Evolutionary conservation across 768 basidiomycete genomes (phyloP).

Genomic region (Naganishia randhawae): DNA sequence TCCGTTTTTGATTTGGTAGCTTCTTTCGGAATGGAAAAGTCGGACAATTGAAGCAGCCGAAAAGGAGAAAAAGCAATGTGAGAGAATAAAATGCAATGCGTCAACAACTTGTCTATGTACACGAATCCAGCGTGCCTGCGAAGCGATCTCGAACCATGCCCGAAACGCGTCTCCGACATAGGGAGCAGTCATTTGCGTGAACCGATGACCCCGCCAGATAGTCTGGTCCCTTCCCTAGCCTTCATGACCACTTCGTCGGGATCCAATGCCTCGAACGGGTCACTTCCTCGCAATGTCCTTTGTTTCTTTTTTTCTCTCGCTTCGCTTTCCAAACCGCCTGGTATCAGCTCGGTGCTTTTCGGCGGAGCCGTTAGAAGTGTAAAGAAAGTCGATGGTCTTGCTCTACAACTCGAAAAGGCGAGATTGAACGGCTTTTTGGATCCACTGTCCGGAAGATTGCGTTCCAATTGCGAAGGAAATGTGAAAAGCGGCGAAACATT

Average conservation of each 20-base stretch:
- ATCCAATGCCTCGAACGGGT: conserved; percentile 72
- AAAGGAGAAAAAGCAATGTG: too few relatives aligned
- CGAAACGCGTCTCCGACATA: neutral
- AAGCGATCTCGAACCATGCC: neutral
- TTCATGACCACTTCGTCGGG: conserved; percentile 84
- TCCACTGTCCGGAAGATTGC: neutral
- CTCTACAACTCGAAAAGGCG: neutral
- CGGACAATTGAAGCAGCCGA: neutral
- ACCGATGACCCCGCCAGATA: conserved; percentile 23
- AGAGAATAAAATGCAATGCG: conserved; percentile 20
- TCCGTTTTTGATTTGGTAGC: conserved; percentile 24
- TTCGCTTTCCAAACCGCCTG: neutral
- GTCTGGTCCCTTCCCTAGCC: conserved; percentile 67
- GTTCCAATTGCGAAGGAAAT: conserved; percentile 7
- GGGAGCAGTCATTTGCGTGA: neutral
- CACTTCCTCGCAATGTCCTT: neutral
- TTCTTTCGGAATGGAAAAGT: conserved; percentile 11
- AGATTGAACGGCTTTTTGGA: neutral
- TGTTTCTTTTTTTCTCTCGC: conserved; percentile 9
- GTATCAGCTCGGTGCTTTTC: neutral
- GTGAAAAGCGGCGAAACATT: conserved; percentile 32
- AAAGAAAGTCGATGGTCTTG: conserved; percentile 38
- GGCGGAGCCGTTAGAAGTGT: conserved; percentile 35
- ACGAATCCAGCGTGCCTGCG: conserved; percentile 3
- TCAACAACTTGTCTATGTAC: conserved; percentile 19